Base-by-base conservation (phyloP, 257 asterid genomes). In the Thymus quinquecostatus region DNA sequence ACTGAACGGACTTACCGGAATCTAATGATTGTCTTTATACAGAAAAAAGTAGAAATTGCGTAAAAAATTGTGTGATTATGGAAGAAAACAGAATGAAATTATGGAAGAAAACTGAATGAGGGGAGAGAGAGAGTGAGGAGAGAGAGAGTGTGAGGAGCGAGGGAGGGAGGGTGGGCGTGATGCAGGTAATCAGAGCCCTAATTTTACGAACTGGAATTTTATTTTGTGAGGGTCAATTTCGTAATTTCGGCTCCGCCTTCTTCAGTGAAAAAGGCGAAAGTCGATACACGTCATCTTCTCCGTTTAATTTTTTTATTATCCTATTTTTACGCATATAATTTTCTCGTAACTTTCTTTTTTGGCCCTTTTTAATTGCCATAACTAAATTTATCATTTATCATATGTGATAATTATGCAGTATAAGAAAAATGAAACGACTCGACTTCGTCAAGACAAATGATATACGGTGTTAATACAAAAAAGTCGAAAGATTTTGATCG, bases 101-200 rank as follows among this genome's bases (percentile, higher is more conserved):
- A 43, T 69, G 80, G 77, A 71, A 74, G 64, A 71, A 68, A 78
- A 77, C 59, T 60, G 55, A 38, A 53, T 12, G 40, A 5, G 32
- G 48, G 63, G 30, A 51, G 70, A 29, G 71, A 64, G 77, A 64
- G 60, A 82, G 87, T 58, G 92, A 86, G 77, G 60, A 43, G 11
- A 0, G 48, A 43, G 50, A 44, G 21, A 21, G 21, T 21, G 21
- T 21, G 21, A 21, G 21, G 21, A 21, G 21, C 21, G 21, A 8
- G 50, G 57, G 29, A 75, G 56, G 83, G 89, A 78, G 33, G 76
- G 86, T 82, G 82, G 85, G 83, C 66, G 81, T 77, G 88, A 73
- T 66, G 86, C 78, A 81, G 88, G 69, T 77, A 73, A 83, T 83
- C 88, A 78, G 70, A 78, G 86, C 88, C 88, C 88, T 81, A 81